Percentiles rank a stretch among this genome's conserved stretches.
phyloP scores from a whole-genome alignment of 257 asterid genomes.

The Solanum lycopersicoides region DNA sequence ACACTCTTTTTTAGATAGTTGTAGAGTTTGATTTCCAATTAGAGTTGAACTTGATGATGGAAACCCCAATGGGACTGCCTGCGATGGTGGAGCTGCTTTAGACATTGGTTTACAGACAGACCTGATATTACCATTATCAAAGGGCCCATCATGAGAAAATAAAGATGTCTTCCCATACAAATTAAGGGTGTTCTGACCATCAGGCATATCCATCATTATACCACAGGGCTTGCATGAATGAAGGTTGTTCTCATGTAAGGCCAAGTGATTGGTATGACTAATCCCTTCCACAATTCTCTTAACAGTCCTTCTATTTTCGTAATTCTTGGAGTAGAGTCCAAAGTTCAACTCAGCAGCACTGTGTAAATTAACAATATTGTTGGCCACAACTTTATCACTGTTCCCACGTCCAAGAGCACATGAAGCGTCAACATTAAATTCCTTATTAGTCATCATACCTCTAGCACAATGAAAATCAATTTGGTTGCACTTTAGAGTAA shows the following conservation, averaged over 20 bases:
- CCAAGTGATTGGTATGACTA: conserved; percentile 11
- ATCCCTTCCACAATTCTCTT: conserved; percentile 16
- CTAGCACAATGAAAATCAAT: conserved; percentile 13
- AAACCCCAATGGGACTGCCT: conserved; percentile 6
- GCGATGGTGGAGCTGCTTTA: neutral
- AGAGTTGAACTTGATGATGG: conserved; percentile 15
- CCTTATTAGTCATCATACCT: conserved; percentile 10
- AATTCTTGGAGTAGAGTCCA: conserved; percentile 11
- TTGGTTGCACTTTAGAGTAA: conserved; percentile 13
- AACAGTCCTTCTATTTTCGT: conserved; percentile 14
- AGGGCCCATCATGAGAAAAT: conserved; percentile 11
- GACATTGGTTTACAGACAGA: conserved; percentile 10
- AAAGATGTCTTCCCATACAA: conserved; percentile 15
- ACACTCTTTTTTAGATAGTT: conserved; percentile 2
- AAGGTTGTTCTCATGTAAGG: conserved; percentile 14
- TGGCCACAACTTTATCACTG: conserved; percentile 9
- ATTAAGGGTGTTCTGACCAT: conserved; percentile 14
- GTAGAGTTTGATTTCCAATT: conserved; percentile 12
- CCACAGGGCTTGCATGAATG: conserved; percentile 11
- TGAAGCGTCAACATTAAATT: conserved; percentile 1
- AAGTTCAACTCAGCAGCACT: conserved; percentile 13
- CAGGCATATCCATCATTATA: conserved; percentile 11
- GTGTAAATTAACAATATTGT: conserved; percentile 7
- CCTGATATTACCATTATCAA: conserved; percentile 6
- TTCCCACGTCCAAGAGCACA: conserved; percentile 9